Evolutionary conservation across 2,329 filamentous ascomycete species (phyloP), one percentile per base, ranked within the genome.

Genomic region (Ascochyta lentis): DNA sequence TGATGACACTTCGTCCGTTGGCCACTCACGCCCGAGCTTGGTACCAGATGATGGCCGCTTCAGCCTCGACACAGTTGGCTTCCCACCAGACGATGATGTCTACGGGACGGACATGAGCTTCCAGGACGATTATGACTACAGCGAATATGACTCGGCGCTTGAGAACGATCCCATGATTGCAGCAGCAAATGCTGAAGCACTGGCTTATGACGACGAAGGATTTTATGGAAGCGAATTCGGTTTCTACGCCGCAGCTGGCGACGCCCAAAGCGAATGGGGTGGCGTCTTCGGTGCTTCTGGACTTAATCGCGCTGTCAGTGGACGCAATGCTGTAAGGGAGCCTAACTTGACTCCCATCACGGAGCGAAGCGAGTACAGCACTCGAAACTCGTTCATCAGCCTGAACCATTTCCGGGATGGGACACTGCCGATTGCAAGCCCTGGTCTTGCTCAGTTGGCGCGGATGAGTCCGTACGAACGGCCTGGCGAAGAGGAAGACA

Each of bases 191-290:
- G 93, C 94, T 0, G 93, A 95, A 72, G 95, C 90, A 1, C 81
- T 99, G 7, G 94, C 95, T 41, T 93, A 92, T 64, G 95, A 99
- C 69, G 89, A 89, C 6, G 94, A 97, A 61, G 94, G 92, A 0
- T 96, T 95, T 79, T 99, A 99, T 70, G 95, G 95, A 0, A 89
- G 92, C 64, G 95, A 99, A 73, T 99, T 99, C 70, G 93, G 92
- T 0, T 99, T 99, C 74, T 99, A 96, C 73, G 92, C 93, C 10
- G 81, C 80, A 19, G 77, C 78, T 51, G 79, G 79, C 35, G 77
- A 80, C 6, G 78, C 81, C 35, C 79, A 89, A 50, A 90, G 89
- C 64, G 84, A 86, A 13, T 90, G 92, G 64, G 95, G 95, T 26
- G 95, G 95, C 19, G 96, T 91, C 76, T 98, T 98, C 70, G 92